Conservation (phyloP, 2,329 filamentous ascomycete genomes). For the Calonectria leucothoes region DNA sequence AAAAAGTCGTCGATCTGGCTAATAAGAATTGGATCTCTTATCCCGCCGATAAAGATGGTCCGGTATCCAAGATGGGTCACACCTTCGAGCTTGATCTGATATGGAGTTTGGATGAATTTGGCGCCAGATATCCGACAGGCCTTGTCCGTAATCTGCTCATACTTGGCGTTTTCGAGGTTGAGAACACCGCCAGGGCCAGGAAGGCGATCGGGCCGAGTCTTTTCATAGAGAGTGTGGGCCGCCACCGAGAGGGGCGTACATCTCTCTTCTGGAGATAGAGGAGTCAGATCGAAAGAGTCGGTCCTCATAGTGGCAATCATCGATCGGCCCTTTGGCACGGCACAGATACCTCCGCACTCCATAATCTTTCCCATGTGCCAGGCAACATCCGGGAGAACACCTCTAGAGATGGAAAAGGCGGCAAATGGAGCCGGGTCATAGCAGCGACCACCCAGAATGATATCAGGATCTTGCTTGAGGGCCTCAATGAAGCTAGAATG, state of each 20-base stretch:
- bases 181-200: constrained; percentile 61
- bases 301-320: constrained; percentile 53
- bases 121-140: constrained; percentile 55
- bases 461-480: constrained; percentile 37
- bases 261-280: constrained; percentile 49
- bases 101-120: constrained; percentile 49
- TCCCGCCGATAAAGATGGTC: constrained; percentile 56
- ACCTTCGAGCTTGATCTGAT: constrained; percentile 62
- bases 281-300: constrained; percentile 59
- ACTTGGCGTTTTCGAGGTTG: constrained; percentile 52
- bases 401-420: constrained; percentile 49
- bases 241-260: constrained; percentile 62
- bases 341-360: constrained; percentile 61
- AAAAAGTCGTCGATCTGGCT: constrained; percentile 52
- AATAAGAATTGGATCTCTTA: constrained; percentile 60
- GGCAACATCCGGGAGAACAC: constrained; percentile 46
- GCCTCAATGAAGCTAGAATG: constrained; percentile 34
- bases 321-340: constrained; percentile 56
- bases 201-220: constrained; percentile 60
- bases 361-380: constrained; percentile 67
- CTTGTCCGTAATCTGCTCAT: constrained; percentile 49
- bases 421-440: constrained; percentile 56
- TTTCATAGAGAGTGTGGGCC: constrained; percentile 65
- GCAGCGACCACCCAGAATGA: constrained; percentile 47
- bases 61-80: constrained; percentile 56